phyloP scores from a whole-genome alignment of 208 protist genomes.

The Leishmania tropica region DNA sequence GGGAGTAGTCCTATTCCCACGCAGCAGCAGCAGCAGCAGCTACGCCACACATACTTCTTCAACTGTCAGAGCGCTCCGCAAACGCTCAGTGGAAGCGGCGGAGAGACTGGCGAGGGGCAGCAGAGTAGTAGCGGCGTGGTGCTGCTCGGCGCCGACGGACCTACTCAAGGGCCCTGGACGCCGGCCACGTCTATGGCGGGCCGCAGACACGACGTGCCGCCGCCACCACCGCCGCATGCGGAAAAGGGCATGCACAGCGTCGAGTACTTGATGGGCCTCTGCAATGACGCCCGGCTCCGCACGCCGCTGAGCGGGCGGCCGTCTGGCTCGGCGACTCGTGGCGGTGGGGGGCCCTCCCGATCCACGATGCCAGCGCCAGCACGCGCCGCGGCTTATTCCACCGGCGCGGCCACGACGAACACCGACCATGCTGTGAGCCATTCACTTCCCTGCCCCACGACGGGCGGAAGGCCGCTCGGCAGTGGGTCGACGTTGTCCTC shows the following conservation, averaged over 20 bases:
- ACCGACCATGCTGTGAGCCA: neutral
- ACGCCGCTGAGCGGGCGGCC: constrained; percentile 43
- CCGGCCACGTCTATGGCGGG: neutral
- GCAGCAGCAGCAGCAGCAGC: constrained; percentile 4
- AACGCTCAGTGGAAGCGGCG: neutral
- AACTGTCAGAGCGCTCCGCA: neutral
- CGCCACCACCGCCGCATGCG: neutral
- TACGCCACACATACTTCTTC: neutral
- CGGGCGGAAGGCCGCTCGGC: neutral
- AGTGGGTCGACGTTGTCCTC: constrained; percentile 7
- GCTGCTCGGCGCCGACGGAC: constrained; percentile 25
- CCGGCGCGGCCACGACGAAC: neutral
- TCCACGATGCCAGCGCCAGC: neutral
- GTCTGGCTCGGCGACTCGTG: neutral
- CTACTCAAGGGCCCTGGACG: constrained; percentile 7
- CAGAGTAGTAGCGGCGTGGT: neutral
- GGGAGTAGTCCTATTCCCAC: constrained; percentile 26
- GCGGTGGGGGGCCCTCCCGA: neutral
- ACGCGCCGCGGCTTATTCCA: neutral
- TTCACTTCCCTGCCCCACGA: neutral
- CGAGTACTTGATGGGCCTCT: constrained; percentile 69
- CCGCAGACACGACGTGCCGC: neutral
- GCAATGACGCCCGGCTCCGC: constrained; percentile 57
- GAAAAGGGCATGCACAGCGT: constrained; percentile 37
- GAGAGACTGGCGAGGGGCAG: neutral